phyloP scores from a whole-genome alignment of 768 basidiomycete species.

The Multifurca ochricompacta region DNA sequence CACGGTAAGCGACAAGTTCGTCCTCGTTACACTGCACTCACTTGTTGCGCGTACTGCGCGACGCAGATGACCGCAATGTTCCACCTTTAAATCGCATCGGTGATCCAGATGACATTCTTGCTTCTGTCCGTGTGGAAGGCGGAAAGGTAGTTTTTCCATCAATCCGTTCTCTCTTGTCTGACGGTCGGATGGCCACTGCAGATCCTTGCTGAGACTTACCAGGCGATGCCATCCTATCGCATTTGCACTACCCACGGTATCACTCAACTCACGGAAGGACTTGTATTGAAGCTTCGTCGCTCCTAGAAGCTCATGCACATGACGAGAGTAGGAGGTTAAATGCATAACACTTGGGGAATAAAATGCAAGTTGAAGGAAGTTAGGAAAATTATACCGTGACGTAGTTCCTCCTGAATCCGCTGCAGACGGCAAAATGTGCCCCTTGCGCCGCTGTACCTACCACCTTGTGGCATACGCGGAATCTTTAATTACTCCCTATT shows the following conservation, averaged over 20 bases:
- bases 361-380: too few species aligned
- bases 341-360: too few species aligned
- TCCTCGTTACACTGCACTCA: background rate
- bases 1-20: conserved; percentile 34
- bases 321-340: conserved; percentile 25
- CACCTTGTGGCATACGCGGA: too few species aligned
- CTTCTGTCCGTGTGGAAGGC: conserved; percentile 60
- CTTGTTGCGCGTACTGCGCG: background rate
- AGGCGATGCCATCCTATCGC: conserved; percentile 79
- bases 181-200: conserved; percentile 23
- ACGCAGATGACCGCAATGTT: conserved; percentile 55
- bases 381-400: too few species aligned
- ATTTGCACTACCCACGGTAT: conserved; percentile 71
- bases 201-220: conserved; percentile 67
- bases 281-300: conserved; percentile 41
- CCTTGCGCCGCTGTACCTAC: too few species aligned
- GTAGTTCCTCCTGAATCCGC: too few species aligned
- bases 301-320: conserved; percentile 31
- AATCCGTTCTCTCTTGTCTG: background rate
- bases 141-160: conserved; percentile 42
- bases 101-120: conserved; percentile 80
- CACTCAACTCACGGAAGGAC: conserved; percentile 58
- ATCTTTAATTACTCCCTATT: too few species aligned
- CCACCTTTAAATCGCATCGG: conserved; percentile 71
- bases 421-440: too few species aligned